phyloP scores from a whole-genome alignment of 2,329 filamentous ascomycete genomes.

The Metarhizium sp. region DNA sequence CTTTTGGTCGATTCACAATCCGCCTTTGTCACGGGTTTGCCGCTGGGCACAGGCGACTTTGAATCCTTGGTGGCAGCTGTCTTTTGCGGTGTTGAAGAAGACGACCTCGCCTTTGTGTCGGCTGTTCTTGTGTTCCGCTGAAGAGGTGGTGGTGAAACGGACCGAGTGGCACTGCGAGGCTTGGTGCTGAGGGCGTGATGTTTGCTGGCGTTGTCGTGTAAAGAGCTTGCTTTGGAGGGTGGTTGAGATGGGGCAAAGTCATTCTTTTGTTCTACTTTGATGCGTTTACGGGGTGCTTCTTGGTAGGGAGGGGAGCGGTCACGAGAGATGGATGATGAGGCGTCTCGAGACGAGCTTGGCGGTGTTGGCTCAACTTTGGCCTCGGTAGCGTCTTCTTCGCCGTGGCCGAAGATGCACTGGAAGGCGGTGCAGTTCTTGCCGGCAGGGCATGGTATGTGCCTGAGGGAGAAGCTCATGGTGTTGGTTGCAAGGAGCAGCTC shows the following conservation, averaged over 20 bases:
- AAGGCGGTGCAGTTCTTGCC: slow-evolving; percentile 38
- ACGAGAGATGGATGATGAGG: not conserved
- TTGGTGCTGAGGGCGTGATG: not conserved
- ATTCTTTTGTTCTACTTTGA: slow-evolving; percentile 14
- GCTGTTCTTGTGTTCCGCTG: slow-evolving; percentile 8
- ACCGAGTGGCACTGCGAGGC: slow-evolving; percentile 14
- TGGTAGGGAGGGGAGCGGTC: slow-evolving; percentile 11
- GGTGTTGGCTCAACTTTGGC: slow-evolving; percentile 7
- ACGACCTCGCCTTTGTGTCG: not conserved
- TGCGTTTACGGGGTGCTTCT: slow-evolving; percentile 21
- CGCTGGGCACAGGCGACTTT: not conserved
- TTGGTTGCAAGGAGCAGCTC: not conserved
- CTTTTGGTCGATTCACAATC: not conserved
- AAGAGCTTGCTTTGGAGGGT: slow-evolving; percentile 2
- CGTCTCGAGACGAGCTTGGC: not conserved
- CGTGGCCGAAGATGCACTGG: slow-evolving; percentile 40
- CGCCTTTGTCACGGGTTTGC: not conserved
- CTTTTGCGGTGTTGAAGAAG: not conserved
- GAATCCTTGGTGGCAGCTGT: not conserved
- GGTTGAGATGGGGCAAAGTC: not conserved
- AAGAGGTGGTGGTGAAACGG: slow-evolving; percentile 25
- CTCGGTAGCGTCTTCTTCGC: slow-evolving; percentile 18
- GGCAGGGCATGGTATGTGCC: slow-evolving; percentile 40
- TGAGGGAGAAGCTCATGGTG: slow-evolving; percentile 32
- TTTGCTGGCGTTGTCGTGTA: not conserved